A percentile compares a stretch with the other conserved stretches of the same genome.
These are phyloP conservation scores for Neofusicoccum laricinum DNA, from an alignment of 2,329 filamentous ascomycete species.

Conservation along the genomic window DNA sequence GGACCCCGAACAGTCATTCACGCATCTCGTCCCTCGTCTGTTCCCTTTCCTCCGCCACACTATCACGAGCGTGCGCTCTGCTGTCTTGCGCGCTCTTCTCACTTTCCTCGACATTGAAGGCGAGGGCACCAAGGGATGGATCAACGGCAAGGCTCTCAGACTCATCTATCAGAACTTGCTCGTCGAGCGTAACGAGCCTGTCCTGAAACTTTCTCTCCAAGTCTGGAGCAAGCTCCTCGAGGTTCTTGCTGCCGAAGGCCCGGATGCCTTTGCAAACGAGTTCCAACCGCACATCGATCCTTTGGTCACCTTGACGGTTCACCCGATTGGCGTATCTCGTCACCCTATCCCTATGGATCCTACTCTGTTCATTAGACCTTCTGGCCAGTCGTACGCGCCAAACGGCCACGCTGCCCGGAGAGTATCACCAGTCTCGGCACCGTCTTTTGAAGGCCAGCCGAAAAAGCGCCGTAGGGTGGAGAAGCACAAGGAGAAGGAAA, in stretches of 20 bases:
- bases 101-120: constrained; percentile 89
- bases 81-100: constrained; percentile 85
- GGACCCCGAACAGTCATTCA: constrained; percentile 86
- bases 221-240: constrained; percentile 80
- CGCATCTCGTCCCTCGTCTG: constrained; percentile 83
- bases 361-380: constrained; percentile 86
- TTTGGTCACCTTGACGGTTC: constrained; percentile 80
- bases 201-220: constrained; percentile 77
- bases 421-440: constrained; percentile 29
- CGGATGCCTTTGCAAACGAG: constrained; percentile 65
- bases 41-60: constrained; percentile 97
- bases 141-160: constrained; percentile 83
- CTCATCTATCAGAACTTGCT: constrained; percentile 93
- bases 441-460: constrained; percentile 60
- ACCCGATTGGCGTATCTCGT: constrained; percentile 87
- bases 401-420: constrained; percentile 28
- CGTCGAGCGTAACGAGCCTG: constrained; percentile 83
- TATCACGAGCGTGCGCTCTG: constrained; percentile 90
- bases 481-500: constrained; percentile 60
- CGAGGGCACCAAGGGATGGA: constrained; percentile 79
- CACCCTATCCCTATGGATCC: constrained; percentile 92
- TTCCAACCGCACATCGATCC: constrained; percentile 73
- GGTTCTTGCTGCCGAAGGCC: constrained; percentile 59
- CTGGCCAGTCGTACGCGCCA: constrained; percentile 74
- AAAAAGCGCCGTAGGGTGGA: constrained; percentile 80